Evolutionary conservation across 768 basidiomycete genomes (phyloP), one percentile per base, ranked within the genome.

Genomic region (Agrocybe pediades): DNA sequence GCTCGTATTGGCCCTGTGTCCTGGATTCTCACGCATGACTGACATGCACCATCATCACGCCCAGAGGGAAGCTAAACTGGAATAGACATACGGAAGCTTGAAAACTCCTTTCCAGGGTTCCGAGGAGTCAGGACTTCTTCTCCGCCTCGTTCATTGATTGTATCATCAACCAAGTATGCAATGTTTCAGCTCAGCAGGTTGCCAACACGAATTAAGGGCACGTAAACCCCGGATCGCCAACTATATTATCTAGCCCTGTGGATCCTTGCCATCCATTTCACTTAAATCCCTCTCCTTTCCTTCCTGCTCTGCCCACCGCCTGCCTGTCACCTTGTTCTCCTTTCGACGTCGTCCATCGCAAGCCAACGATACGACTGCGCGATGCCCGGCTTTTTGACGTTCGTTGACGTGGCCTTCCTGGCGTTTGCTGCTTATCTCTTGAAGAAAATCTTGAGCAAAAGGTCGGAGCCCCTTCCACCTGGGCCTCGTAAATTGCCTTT

Each of bases 401-500:
- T 58, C 5, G 48, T 69, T 33, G 62, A 69, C 36, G 20, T 55
- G 24, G 52, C 43, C 39, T 50, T 65, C 16, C 44, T 56, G 7
- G 25, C 52, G 27, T 41, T 64, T 9, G 62, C 48, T 8, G 8
- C 59, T 6, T n/a, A 61, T 49, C 23, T 70, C 13, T 13, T 68
- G 3, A 62, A 59, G 46, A 56, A 56, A 46, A 26, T 65, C n/a
- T 26, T 62, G 8, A 54, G 41, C 9, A 60, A 53, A 36, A 56
- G 55, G 23, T 24, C 56, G 9, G 42, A 47, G 8, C 67, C 67
- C 44, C 62, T 75, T 26, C 80, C 80, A 23, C 80, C 80, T 0
- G 80, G 80, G 2, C 80, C 80, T 5, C 72, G 67, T 41, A 68
- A 67, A 19, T 62, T 73, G 30, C 79, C 80, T 6, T 42, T 82